Evolutionary conservation across 345 rosid genomes (phyloP).

Genomic region (Eucalyptus curtisii): DNA sequence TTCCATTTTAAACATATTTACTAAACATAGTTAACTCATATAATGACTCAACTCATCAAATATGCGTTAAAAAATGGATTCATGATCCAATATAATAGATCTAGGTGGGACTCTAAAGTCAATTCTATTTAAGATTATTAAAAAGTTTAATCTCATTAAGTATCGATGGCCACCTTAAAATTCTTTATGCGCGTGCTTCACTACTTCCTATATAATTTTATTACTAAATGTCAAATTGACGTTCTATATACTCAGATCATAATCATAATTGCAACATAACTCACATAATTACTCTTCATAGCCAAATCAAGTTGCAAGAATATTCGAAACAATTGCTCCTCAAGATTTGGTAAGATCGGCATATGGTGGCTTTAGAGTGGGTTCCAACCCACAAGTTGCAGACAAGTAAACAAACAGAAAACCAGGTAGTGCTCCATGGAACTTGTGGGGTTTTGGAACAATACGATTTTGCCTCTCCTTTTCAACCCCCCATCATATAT

Average conservation of each 20-base stretch:
- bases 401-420: background rate
- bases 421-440: background rate
- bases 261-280: background rate
- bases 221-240: background rate
- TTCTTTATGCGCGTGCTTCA: background rate
- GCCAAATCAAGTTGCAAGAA: background rate
- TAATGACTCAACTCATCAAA: background rate
- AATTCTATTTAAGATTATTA: background rate
- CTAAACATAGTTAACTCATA: rapidly evolving
- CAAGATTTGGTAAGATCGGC: background rate
- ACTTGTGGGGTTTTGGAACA: background rate
- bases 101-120: background rate
- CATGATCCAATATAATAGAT: background rate
- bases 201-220: background rate
- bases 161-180: background rate
- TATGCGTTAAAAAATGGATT: background rate
- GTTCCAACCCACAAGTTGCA: background rate
- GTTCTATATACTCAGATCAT: background rate
- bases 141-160: background rate
- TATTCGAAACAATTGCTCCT: background rate
- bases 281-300: background rate
- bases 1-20: background rate
- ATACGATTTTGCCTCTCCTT: background rate
- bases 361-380: background rate
- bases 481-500: background rate